phyloP scores from a whole-genome alignment of 257 asterid species.

The Fraxinus cuspidata region DNA sequence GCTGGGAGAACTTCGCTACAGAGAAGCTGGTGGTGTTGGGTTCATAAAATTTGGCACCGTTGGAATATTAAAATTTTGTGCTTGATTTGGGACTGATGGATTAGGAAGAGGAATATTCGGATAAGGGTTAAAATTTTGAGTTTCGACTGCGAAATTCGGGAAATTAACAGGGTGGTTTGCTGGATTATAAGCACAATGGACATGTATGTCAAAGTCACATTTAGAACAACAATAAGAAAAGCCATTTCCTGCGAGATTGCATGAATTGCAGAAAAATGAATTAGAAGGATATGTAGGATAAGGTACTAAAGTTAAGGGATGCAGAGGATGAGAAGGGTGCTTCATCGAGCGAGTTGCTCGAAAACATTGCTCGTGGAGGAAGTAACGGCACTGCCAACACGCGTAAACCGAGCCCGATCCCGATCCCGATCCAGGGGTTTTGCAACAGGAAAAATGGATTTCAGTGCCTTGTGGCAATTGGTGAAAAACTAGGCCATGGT shows the following conservation, averaged over 20 bases:
- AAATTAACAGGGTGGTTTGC: constrained; percentile 23
- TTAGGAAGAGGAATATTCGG: constrained; percentile 8
- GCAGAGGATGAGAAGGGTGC: constrained; percentile 56
- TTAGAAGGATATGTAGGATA: constrained; percentile 58
- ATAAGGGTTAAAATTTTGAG: constrained; percentile 5
- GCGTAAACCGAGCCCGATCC: constrained; percentile 46
- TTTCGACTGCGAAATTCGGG: constrained; percentile 17
- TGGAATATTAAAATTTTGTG: neutral
- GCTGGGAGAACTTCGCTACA: too few relatives aligned
- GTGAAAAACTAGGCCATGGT: constrained; percentile 54
- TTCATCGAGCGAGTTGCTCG: constrained; percentile 51
- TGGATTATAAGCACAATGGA: constrained; percentile 52
- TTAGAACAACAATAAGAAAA: constrained; percentile 61
- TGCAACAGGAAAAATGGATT: constrained; percentile 63
- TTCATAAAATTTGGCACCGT: constrained; percentile 21
- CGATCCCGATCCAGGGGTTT: constrained; percentile 43
- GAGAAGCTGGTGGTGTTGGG: constrained; percentile 9
- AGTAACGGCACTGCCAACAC: constrained; percentile 66
- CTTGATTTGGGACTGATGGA: neutral
- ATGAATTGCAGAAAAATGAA: constrained; percentile 57
- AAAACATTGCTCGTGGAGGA: constrained; percentile 61
- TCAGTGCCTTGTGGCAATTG: constrained; percentile 45
- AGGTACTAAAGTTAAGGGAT: constrained; percentile 57
- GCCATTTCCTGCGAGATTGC: constrained; percentile 51
- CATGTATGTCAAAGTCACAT: constrained; percentile 67